Conservation (phyloP, 1,284 basidiomycete genomes). For the Leccinum insolens region DNA sequence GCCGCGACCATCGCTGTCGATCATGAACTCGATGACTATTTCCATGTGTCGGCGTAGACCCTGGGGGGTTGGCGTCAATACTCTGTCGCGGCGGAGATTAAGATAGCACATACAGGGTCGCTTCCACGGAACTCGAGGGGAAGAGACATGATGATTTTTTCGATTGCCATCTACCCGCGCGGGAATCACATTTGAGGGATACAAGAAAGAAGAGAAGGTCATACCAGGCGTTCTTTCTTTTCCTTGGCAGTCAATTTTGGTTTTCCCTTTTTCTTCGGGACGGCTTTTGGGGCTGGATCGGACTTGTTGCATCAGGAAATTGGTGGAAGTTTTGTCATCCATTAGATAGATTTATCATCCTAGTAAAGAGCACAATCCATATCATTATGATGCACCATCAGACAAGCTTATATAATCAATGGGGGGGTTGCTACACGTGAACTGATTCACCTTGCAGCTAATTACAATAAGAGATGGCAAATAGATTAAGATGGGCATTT, state of each 20-base stretch:
- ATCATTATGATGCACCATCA: too few species aligned
- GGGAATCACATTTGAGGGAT: not conserved
- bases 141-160: constrained; percentile 75
- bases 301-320: constrained; percentile 29
- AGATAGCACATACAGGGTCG: constrained; percentile 66
- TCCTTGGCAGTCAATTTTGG: constrained; percentile 77
- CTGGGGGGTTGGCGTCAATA: constrained; percentile 36
- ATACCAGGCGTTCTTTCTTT: constrained; percentile 78
- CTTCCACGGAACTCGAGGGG: constrained; percentile 91
- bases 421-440: too few species aligned
- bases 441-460: too few species aligned
- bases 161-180: constrained; percentile 58
- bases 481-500: too few species aligned
- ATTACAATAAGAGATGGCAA: too few species aligned
- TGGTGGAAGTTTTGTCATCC: too few species aligned
- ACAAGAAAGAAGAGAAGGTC: constrained; percentile 18
- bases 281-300: constrained; percentile 25
- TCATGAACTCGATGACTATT: constrained; percentile 69
- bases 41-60: constrained; percentile 78
- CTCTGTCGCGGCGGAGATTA: not conserved
- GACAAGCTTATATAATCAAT: too few species aligned
- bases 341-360: too few species aligned
- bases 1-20: constrained; percentile 56
- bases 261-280: constrained; percentile 64
- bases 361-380: too few species aligned